phyloP scores from a whole-genome alignment of 1,284 basidiomycete species.

The Apiotrichum porosum region DNA sequence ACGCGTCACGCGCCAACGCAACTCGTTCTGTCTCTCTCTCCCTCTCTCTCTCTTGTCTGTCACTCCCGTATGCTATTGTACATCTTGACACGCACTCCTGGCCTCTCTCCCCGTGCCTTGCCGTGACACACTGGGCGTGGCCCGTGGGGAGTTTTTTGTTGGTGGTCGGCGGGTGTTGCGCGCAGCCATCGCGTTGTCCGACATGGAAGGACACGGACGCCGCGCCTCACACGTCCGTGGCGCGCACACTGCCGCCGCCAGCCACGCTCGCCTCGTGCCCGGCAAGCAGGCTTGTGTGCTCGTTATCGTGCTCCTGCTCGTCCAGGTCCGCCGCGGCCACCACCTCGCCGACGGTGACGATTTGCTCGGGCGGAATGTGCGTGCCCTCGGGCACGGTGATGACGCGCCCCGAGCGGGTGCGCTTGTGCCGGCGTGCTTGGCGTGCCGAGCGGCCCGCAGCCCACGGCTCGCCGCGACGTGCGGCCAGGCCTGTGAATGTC shows the following conservation, averaged over 20 bases:
- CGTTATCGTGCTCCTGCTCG: constrained; percentile 40
- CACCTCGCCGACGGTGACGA: constrained; percentile 42
- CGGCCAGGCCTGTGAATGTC: constrained; percentile 46
- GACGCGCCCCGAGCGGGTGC: constrained; percentile 44
- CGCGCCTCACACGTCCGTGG: no score
- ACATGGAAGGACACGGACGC: no score
- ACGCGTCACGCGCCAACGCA: no score
- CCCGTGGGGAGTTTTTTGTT: no score
- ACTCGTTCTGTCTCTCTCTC: no score
- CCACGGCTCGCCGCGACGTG: constrained; percentile 46
- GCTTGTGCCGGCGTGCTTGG: constrained; percentile 37
- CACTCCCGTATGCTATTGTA: no score
- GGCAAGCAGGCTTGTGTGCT: constrained; percentile 38
- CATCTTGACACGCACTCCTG: no score
- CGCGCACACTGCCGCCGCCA: constrained; percentile 11
- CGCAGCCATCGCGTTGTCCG: no score
- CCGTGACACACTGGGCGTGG: no score
- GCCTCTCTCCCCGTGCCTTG: no score
- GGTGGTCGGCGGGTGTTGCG: no score
- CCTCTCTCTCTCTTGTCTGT: no score
- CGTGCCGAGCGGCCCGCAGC: constrained; percentile 44
- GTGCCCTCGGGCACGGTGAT: constrained; percentile 41
- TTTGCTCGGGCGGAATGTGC: constrained; percentile 34
- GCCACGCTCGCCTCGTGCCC: not conserved
- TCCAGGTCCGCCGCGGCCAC: constrained; percentile 26